These are phyloP conservation scores for Stropharia rugosoannulata DNA, from an alignment of 768 basidiomycete genomes.

Conservation along the genomic window DNA sequence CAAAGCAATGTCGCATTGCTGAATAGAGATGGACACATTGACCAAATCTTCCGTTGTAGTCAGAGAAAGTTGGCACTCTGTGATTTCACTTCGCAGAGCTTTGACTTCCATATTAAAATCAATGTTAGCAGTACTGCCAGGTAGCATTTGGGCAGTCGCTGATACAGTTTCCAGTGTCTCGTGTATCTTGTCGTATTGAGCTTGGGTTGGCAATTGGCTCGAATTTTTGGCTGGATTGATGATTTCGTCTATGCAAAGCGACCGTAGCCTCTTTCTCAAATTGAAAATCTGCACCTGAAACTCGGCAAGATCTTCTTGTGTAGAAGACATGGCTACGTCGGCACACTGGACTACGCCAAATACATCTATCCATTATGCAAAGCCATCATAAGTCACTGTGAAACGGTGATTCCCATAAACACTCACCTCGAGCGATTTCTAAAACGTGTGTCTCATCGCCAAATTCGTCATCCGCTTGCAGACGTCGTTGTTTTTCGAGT, in stretches of 20 bases:
- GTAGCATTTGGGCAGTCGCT: slow-evolving; percentile 46
- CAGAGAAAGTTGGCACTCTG: slow-evolving; percentile 47
- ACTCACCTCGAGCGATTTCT: background rate
- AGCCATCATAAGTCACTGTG: too few relatives aligned
- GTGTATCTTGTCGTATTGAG: slow-evolving; percentile 47
- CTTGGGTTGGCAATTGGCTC: slow-evolving; percentile 50
- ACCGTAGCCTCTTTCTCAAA: slow-evolving; percentile 59
- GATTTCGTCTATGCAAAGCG: slow-evolving; percentile 57
- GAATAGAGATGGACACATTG: slow-evolving; percentile 46
- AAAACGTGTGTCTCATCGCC: background rate
- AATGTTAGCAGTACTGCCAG: slow-evolving; percentile 36
- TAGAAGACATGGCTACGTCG: slow-evolving; percentile 26
- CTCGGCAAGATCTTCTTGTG: slow-evolving; percentile 39
- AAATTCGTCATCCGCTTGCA: background rate
- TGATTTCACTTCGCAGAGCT: slow-evolving; percentile 60
- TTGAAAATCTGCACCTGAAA: slow-evolving; percentile 49
- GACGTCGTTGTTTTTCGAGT: background rate
- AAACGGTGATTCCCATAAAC: background rate
- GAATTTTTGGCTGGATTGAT: slow-evolving; percentile 43
- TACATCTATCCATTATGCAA: slow-evolving; percentile 37
- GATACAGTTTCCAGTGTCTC: slow-evolving; percentile 44
- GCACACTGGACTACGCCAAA: slow-evolving; percentile 48
- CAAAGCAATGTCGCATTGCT: slow-evolving; percentile 67
- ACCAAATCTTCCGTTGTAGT: slow-evolving; percentile 54
- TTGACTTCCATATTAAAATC: slow-evolving; percentile 57